Evolutionary conservation across 1,284 basidiomycete genomes (phyloP), one percentile per base, ranked within the genome.

Genomic region (Erythrobasidium hasegawianum): DNA sequence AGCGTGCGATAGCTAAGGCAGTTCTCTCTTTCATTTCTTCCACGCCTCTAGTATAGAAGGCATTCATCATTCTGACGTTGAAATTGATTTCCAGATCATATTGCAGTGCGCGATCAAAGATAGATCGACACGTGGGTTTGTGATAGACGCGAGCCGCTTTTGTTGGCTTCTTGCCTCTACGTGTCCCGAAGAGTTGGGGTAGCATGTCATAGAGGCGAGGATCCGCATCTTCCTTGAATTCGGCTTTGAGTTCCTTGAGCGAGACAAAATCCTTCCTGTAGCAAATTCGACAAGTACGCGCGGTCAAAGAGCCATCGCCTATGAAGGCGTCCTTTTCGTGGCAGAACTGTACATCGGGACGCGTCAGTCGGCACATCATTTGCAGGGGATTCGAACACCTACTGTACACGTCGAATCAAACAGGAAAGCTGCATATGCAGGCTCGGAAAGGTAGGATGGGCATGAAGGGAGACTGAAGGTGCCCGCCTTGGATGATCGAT

Each of bases 201-300:
- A 47, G 16, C n/a, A 47, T 47, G 16, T 24, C 43, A 14, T 47
- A 47, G 43, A 47, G 43, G n/a, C 43, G 43, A 5, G 16, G n/a
- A 14, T 47, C 43, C 8, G 43, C 43, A 24, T 47, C 43, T 4
- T 47, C 43, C 14, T 47, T 47, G 7, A 5, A 47, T 47, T 47
- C 43, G 43, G 43, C 43, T 16, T 7, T 47, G 7, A 47, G 14
- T 14, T 47, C n/a, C 43, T 47, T 47, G 7, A 7, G 4, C 43
- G 43, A 47, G 43, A 47, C 43, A 47, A 47, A 47, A 14, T 47
- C 43, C 22, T 47, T 24, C 43, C 22, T n/a, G 43, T n/a, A 18
- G 43, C 43, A 47, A n/a, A 4, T 47, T n/a, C 43, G n/a, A 24
- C 43, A 47, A 8, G 22, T 24, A 5, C 43, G 16, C 7, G 43